These are phyloP conservation scores for Kodamaea anthophila DNA, from an alignment of 1,139 yeast genomes.

Conservation along the genomic window DNA sequence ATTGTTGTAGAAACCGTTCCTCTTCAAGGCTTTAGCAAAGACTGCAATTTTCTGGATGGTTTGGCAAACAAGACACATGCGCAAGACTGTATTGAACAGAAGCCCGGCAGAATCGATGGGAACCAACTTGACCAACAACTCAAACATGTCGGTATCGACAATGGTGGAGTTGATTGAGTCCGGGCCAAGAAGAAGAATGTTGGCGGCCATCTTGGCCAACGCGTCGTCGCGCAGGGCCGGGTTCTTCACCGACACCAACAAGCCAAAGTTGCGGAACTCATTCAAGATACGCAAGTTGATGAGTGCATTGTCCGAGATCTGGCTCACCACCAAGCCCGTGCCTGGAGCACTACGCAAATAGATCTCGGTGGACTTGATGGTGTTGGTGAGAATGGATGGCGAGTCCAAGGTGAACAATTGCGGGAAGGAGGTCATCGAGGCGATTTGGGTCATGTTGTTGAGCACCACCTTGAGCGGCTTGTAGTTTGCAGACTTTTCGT, in stretches of 20 bases:
- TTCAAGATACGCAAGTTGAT: conserved; percentile 51
- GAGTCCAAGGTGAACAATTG: conserved; percentile 33
- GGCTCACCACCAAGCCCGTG: conserved; percentile 42
- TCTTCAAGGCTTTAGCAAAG: conserved; percentile 19
- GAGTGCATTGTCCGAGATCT: conserved; percentile 54
- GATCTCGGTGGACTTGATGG: conserved; percentile 62
- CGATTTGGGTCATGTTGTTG: conserved; percentile 31
- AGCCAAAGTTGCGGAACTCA: conserved; percentile 36
- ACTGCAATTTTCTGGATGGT: conserved; percentile 28
- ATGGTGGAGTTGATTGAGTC: conserved; percentile 22
- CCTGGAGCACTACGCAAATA: conserved; percentile 53
- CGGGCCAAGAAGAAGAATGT: conserved; percentile 27
- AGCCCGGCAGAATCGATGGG: conserved; percentile 38
- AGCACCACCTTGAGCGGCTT: conserved; percentile 25
- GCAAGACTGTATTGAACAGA: conserved; percentile 35
- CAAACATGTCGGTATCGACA: conserved; percentile 49
- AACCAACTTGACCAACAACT: conserved; percentile 40
- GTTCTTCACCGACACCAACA: conserved; percentile 27
- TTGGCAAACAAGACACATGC: conserved; percentile 36
- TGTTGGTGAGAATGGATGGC: conserved; percentile 38
- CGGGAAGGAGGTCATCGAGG: conserved; percentile 37
- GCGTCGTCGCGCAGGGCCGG: conserved; percentile 24
- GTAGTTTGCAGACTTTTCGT: conserved; percentile 14
- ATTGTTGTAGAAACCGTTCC: conserved; percentile 19
- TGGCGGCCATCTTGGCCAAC: conserved; percentile 31